Evolutionary conservation across 2,329 filamentous ascomycete species (phyloP).

Genomic region (Tympanopsis confertula): DNA sequence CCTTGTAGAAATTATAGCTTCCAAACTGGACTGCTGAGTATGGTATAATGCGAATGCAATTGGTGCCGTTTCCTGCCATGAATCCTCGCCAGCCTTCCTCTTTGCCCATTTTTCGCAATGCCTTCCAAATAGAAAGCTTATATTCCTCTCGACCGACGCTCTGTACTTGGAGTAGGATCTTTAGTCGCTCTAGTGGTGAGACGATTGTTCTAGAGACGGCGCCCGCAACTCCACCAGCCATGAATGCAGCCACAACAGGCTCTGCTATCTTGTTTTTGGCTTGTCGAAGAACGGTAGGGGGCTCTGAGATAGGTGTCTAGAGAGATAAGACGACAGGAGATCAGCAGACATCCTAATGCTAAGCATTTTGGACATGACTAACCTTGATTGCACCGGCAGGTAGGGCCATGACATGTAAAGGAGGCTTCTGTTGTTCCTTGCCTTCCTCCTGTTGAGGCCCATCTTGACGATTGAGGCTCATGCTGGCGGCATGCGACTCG

Average conservation of each 20-base stretch:
- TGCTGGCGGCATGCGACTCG: no score
- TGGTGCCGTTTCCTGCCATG: conserved; percentile 95
- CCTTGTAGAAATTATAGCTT: conserved; percentile 94
- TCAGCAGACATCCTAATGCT: no score
- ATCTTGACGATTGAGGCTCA: no score
- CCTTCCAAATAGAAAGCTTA: conserved; percentile 80
- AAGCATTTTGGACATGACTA: no score
- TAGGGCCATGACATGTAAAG: no score
- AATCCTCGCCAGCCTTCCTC: conserved; percentile 96
- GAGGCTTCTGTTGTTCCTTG: no score
- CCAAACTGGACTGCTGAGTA: conserved; percentile 98
- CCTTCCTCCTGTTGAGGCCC: no score
- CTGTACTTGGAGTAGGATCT: conserved; percentile 96
- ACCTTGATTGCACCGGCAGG: no score
- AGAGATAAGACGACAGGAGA: no score
- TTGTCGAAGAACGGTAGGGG: not conserved
- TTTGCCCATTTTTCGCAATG: conserved; percentile 85
- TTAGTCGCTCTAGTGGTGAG: conserved; percentile 85
- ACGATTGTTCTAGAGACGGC: conserved; percentile 97
- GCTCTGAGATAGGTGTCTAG: no score
- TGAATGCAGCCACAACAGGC: conserved; percentile 81
- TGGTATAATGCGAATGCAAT: conserved; percentile 94
- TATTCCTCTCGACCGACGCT: conserved; percentile 84
- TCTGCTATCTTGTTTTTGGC: conserved; percentile 18
- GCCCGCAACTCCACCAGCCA: conserved; percentile 85